A percentile compares a stretch with the other conserved stretches of the same genome.
phyloP scores from a whole-genome alignment of 495 filamentous ascomycete genomes.

The Penicillium parvum region DNA sequence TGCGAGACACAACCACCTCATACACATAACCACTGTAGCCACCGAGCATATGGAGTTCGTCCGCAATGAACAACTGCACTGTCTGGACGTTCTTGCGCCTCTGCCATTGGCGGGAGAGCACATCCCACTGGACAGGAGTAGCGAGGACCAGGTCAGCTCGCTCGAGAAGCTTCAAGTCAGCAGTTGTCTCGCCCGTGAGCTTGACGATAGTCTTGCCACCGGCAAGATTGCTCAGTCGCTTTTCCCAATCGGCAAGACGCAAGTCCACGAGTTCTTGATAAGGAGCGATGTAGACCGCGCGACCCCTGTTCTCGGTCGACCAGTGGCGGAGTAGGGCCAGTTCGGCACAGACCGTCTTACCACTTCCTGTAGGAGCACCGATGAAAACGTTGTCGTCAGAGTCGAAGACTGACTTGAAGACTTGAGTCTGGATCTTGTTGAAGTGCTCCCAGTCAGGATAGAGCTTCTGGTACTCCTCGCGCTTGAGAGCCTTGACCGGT shows the following conservation, averaged over 20 bases:
- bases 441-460: slow-evolving; percentile 86
- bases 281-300: slow-evolving; percentile 91
- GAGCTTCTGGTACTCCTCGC: slow-evolving; percentile 71
- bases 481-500: slow-evolving; percentile 82
- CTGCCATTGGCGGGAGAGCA: slow-evolving; percentile 93
- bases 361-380: slow-evolving; percentile 83
- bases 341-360: slow-evolving; percentile 96
- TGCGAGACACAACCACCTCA: slow-evolving; percentile 91
- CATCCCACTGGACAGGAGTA: slow-evolving; percentile 92
- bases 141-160: slow-evolving; percentile 87
- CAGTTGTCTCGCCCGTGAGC: slow-evolving; percentile 87
- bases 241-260: slow-evolving; percentile 75
- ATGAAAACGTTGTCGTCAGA: slow-evolving; percentile 92
- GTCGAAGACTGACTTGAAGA: slow-evolving; percentile 86
- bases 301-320: slow-evolving; percentile 62
- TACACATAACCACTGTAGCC: slow-evolving; percentile 87
- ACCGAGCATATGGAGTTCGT: slow-evolving; percentile 95
- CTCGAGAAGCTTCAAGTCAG: slow-evolving; percentile 86
- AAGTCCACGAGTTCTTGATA: slow-evolving; percentile 92
- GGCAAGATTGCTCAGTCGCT: slow-evolving; percentile 62
- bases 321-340: slow-evolving; percentile 88
- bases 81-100: slow-evolving; percentile 89
- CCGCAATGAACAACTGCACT: slow-evolving; percentile 88
- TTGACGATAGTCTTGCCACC: slow-evolving; percentile 93
- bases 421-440: slow-evolving; percentile 97